A percentile compares a stretch with the other conserved stretches of the same genome.
phyloP scores from a whole-genome alignment of 2,329 filamentous ascomycete genomes.

The Davidsoniella virescens region DNA sequence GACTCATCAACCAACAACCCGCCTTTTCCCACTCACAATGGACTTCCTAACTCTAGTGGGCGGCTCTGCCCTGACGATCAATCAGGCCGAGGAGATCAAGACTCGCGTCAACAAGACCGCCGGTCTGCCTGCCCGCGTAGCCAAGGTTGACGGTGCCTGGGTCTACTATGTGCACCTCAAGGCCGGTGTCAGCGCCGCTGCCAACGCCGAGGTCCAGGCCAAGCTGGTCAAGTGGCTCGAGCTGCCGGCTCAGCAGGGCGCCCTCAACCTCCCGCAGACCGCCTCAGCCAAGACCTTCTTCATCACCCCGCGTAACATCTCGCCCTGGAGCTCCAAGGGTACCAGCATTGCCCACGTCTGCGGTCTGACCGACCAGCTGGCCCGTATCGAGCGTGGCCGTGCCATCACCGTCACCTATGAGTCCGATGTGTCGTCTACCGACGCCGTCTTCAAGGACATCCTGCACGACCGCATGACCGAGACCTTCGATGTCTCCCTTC shows the following conservation, averaged over 20 bases:
- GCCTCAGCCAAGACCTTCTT: constrained; percentile 30
- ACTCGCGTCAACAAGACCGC: constrained; percentile 27
- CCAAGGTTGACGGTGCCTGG: constrained; percentile 36
- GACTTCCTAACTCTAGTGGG: constrained; percentile 22
- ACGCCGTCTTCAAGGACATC: constrained; percentile 47
- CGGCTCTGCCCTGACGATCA: constrained; percentile 33
- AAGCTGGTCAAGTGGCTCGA: constrained; percentile 15
- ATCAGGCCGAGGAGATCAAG: constrained; percentile 28
- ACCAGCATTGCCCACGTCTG: constrained; percentile 90
- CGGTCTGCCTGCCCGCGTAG: constrained; percentile 25
- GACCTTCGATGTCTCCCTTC: constrained; percentile 48
- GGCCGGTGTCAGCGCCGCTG: constrained; percentile 15
- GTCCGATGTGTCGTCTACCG: constrained; percentile 18
- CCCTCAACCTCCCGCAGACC: constrained; percentile 8
- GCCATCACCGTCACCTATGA: constrained; percentile 54
- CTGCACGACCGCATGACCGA: constrained; percentile 96
- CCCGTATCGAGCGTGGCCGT: constrained; percentile 76
- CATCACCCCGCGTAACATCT: constrained; percentile 70
- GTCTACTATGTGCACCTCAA: constrained; percentile 52
- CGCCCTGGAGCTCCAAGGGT: constrained; percentile 94
- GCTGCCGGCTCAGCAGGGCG: constrained; percentile 9
- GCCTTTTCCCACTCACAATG: constrained; percentile 10
- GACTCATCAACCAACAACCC: background rate
- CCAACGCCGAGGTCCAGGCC: constrained; percentile 19
- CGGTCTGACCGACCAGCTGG: constrained; percentile 51